Base-by-base conservation (phyloP, 805 yeast genomes). In the Helenozyma baotianmanensis region DNA sequence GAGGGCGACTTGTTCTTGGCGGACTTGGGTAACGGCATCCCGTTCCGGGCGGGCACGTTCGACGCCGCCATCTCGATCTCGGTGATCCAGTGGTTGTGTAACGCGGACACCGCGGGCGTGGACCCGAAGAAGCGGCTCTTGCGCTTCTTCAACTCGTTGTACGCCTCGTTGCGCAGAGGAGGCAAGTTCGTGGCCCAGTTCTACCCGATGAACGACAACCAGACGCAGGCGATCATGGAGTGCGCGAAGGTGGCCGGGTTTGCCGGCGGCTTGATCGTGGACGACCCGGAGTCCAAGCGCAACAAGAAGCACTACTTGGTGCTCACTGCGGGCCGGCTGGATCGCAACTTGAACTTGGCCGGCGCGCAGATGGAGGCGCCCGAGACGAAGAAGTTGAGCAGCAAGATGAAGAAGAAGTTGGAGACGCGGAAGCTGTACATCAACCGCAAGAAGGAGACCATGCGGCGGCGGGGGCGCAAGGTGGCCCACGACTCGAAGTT, bases 101-200 rank as follows among this genome's bases (percentile, higher is more conserved):
- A 92, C 56, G 97, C 97, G 2, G 98, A 92, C 57, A 72, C 86
- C 5, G 60, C 86, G 3, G 68, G 71, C 24, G 80, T 79, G 33
- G 95, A 89, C 52, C 98, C 98, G 14, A 81, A 82, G 53, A 74
- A 72, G 50, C 76, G 98, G 58, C 61, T 87, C 34, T 65, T 80
- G 60, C 66, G 83, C 29, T 92, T 92, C 52, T 92, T 92, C 71
- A 83, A 84, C 58, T 80, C 96, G 0, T 66, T 92, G 32, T 92
- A 85, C 59, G 87, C 96, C 0, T 68, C 87, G 22, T 68, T 92
- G 58, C 82, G 76, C 53, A 76, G 95, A 54, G 98, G 98, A 30
- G 98, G 98, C 6, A 92, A 92, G 60, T 95, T 90, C 45, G 96
- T 86, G 17, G 96, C 96, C 14, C 98, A 92, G 60, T 92, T 90